Evolutionary conservation across 129 eudicot species (phyloP), one percentile per base, ranked within the genome.

Genomic region (Lactuca sativa): DNA sequence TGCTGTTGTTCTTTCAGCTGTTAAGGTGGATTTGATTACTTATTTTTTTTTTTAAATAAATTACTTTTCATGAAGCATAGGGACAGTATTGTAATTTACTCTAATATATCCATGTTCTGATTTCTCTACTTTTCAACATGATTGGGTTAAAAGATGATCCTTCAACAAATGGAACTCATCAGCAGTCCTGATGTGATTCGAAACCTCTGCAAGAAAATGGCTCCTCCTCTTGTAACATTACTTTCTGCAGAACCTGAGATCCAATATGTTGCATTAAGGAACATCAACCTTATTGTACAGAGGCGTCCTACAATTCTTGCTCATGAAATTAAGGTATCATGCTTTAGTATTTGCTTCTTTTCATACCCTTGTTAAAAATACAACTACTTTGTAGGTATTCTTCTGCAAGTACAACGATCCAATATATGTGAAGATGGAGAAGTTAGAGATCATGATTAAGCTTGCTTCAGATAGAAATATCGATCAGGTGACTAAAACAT

Each of bases 361-460:
- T 36, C 38, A 13, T 8, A 3, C 49, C 10, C 49, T 43, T 8
- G 53, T 62, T 48, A 56, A 57, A 76, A 70, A 59, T 4, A 44
- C 41, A 7, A 48, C 61, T 74, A 21, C 61, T 71, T 67, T 65
- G n/a, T 64, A 93, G 98, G 99, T 93, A 68, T 93, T 93, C 73
- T 93, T 93, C 68, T 93, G 99, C 99, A 93, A 93, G 82, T 93
- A 93, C 87, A 93, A 93, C 62, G 99, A 93, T 75, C 99, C 99
- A 30, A 93, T 93, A 13, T 93, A 90, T 83, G 99, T 93, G 66
- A 93, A 93, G 88, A 93, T 93, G 99, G 99, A 93, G 72, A 93
- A 93, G 86, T 77, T 93, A 56, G 99, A 93, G 81, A 93, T 93
- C 77, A 93, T 93, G 99, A 93, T 93, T 66, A 93, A 93, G 79